Base-by-base conservation (phyloP, 1,139 yeast genomes). In the Saccharomyces uvarum region DNA sequence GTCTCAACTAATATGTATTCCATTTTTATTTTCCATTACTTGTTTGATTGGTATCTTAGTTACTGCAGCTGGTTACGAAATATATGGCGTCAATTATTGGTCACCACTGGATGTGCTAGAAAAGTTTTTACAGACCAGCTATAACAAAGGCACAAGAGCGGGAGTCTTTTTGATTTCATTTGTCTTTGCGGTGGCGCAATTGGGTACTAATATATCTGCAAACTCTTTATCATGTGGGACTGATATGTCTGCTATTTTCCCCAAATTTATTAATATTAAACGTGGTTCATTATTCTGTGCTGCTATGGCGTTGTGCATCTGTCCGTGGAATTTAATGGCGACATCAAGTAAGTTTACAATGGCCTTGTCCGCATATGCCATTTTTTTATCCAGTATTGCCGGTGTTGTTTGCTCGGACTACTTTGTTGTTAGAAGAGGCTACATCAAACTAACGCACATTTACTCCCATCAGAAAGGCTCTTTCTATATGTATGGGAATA, bases 131-230 rank as follows among this genome's bases (percentile, higher is more conserved):
- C 80, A 84, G 55, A 76, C 79, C 56, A 76, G 78, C 63, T 78
- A 80, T 53, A 71, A 85, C 14, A 75, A 76, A 56, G 95, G 87
- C 63, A 86, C 90, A 53, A 78, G 96, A 66, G 95, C 91, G 21
- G 97, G 96, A 61, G 95, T 86, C 1, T 90, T 90, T 70, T 77
- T 90, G 59, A 83, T 89, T 61, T 79, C 90, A 4, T 74, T 82
- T 49, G 89, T 88, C 1, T 87, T 89, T 73, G 86, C 89, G 1
- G 71, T 89, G 57, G 95, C 96, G 16, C 96, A 89, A 72, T 75
- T 88, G 59, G 97, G 97, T 69, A 86, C 95, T n/a, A 90, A 90
- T 68, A 86, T 90, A 59, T 82, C 95, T 42, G 97, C 96, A 13
- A 90, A 90, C 72, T 85, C 96, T 3, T 75, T 90, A 53, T 84